Conservation (phyloP, 257 asterid species). For the Solanum virginianum region DNA sequence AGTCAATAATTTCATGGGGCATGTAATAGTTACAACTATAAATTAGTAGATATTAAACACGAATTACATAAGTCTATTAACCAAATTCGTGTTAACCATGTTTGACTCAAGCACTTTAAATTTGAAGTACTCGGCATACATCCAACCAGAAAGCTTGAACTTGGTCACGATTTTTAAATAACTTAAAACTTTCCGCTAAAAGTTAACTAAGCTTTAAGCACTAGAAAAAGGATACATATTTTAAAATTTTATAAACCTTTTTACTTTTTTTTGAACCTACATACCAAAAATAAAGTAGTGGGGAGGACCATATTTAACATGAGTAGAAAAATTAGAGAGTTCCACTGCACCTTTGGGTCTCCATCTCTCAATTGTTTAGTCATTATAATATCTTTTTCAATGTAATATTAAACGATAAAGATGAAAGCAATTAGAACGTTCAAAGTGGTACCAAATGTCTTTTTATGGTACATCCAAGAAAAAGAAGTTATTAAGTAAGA, state of each 20-base stretch:
- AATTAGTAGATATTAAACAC: neutral
- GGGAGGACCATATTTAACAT: neutral
- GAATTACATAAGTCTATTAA: neutral
- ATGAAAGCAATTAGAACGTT: neutral
- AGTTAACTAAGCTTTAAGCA: neutral
- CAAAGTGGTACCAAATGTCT: neutral
- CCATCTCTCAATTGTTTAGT: neutral
- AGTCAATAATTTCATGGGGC: neutral
- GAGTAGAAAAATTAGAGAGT: neutral
- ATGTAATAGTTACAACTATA: neutral
- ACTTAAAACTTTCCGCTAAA: neutral
- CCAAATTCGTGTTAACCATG: neutral
- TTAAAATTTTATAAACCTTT: too few species aligned
- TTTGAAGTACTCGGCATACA: neutral
- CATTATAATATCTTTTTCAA: neutral
- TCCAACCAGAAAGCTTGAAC: neutral
- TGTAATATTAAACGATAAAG: neutral
- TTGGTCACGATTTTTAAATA: neutral
- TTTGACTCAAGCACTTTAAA: neutral
- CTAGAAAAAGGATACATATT: neutral
- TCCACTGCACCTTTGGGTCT: neutral
- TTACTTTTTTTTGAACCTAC: too few species aligned
- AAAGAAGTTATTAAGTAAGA: neutral
- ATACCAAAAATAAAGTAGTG: neutral
- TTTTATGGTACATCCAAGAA: neutral